A percentile compares a stretch with the other conserved stretches of the same genome.
Evolutionary conservation across 768 basidiomycete genomes (phyloP).

Genomic region (Pleurotus tuber-regium): DNA sequence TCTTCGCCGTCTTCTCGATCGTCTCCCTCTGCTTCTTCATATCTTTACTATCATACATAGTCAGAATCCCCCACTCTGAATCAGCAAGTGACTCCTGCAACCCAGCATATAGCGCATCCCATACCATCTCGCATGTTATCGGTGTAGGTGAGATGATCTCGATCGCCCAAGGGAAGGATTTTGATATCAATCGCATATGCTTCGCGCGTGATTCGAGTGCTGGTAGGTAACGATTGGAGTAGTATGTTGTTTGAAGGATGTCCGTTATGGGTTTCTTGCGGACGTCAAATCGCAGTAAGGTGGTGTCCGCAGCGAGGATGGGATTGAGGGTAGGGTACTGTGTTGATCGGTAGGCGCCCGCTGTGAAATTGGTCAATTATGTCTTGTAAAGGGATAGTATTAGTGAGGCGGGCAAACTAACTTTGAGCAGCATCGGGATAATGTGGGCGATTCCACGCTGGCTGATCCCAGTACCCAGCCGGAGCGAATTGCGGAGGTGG

Average conservation of each 20-base stretch:
- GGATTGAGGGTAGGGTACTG: constrained; percentile 55
- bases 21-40: constrained; percentile 41
- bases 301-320: constrained; percentile 49
- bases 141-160: constrained; percentile 42
- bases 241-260: constrained; percentile 41
- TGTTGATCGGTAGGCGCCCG: constrained; percentile 21
- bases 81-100: constrained; percentile 57
- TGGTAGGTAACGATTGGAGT: constrained; percentile 30
- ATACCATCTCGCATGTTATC: constrained; percentile 49
- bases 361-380: constrained; percentile 3
- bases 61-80: constrained; percentile 51
- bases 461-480: constrained; percentile 1
- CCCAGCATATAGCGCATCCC: constrained; percentile 47
- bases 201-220: constrained; percentile 36
- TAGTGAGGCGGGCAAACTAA: neutral
- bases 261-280: constrained; percentile 38
- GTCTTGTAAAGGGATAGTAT: neutral
- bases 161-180: constrained; percentile 64
- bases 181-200: constrained; percentile 54
- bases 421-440: neutral
- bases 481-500: constrained; percentile 4
- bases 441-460: constrained; percentile 7
- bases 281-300: constrained; percentile 48
- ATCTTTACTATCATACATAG: constrained; percentile 18
- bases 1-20: constrained; percentile 51